Evolutionary conservation across 495 filamentous ascomycete species (phyloP), one percentile per base, ranked within the genome.

Genomic region (Delitschia confertaspora): DNA sequence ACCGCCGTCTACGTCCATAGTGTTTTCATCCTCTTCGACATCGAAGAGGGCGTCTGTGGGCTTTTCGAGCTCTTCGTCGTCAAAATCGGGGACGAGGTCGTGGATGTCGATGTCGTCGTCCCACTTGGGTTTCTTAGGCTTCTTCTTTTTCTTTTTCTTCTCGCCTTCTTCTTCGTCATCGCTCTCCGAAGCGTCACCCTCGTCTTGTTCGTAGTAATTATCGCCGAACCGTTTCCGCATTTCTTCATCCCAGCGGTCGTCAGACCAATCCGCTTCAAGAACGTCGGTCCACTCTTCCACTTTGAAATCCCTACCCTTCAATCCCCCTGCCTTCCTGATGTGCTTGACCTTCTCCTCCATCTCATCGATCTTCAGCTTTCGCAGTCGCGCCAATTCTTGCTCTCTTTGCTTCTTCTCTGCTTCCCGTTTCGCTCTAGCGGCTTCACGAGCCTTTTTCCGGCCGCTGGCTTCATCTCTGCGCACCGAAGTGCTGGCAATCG

Each of bases 31-130:
- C 11, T 59, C 73, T n/a, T 71, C 69, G 21, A 72, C 68, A 14
- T 65, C 64, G 24, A 66, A 63, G 2, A 79, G 62, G 1, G 68
- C 66, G 33, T 81, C 61, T 0, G 63, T 58, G 17, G 78, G 75
- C 40, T 70, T 65, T n/a, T 56, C 47, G 7, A 50, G 53, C 9
- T 69, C 71, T 7, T 66, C 60, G 10, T 84, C 69, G 9, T 74
- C 75, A 56, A 93, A 95, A 45, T 91, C 85, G 2, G 88, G 87
- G 27, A 95, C 65, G 21, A 98, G 65, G 60, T 98, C 89, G 20
- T 79, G 82, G 65, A 96, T 95, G 55, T 94, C 88, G 55, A 96
- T 95, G 56, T 98, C 91, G 53, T 95, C 86, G 45, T 93, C 83
- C 85, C 88, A 98, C 42, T 79, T 84, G 14, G 91, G 91, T 70